Evolutionary conservation across 1,139 yeast genomes (phyloP).

Genomic region (Diutina mesorugosa): DNA sequence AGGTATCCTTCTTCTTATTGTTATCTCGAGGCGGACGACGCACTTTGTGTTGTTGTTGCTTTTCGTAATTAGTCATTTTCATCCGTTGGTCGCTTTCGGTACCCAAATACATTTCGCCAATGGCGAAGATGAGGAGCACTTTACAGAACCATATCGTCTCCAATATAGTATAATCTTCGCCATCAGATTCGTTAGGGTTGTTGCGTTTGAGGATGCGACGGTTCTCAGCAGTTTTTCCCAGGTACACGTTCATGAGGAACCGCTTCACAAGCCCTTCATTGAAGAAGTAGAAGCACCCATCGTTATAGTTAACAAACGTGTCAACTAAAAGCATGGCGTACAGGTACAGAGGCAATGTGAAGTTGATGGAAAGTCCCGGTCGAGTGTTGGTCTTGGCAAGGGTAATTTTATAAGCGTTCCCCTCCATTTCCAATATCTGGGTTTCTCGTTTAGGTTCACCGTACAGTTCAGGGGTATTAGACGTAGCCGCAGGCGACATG

Average conservation of each 20-base stretch:
- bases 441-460: slow-evolving; percentile 19
- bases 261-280: slow-evolving; percentile 68
- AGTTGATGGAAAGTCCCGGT: slow-evolving; percentile 55
- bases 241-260: slow-evolving; percentile 47
- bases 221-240: slow-evolving; percentile 30
- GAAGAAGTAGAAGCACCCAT: slow-evolving; percentile 78
- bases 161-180: slow-evolving; percentile 44
- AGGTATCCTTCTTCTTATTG: slow-evolving; percentile 18
- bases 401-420: slow-evolving; percentile 60
- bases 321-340: slow-evolving; percentile 67
- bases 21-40: slow-evolving; percentile 2
- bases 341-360: slow-evolving; percentile 64
- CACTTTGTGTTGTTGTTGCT: slow-evolving; percentile 15
- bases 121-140: slow-evolving; percentile 59
- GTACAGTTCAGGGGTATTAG: slow-evolving; percentile 6
- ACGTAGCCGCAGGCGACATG: neutral
- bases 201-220: slow-evolving; percentile 27
- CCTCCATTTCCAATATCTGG: slow-evolving; percentile 51
- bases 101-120: slow-evolving; percentile 79
- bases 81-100: slow-evolving; percentile 40
- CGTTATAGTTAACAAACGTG: slow-evolving; percentile 66
- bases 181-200: slow-evolving; percentile 16
- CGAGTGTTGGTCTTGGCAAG: slow-evolving; percentile 55
- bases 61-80: slow-evolving; percentile 13
- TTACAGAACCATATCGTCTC: slow-evolving; percentile 79